These are phyloP conservation scores for Yamadazyma membranifaciens DNA, from an alignment of 1,139 yeast species.

Conservation along the genomic window DNA sequence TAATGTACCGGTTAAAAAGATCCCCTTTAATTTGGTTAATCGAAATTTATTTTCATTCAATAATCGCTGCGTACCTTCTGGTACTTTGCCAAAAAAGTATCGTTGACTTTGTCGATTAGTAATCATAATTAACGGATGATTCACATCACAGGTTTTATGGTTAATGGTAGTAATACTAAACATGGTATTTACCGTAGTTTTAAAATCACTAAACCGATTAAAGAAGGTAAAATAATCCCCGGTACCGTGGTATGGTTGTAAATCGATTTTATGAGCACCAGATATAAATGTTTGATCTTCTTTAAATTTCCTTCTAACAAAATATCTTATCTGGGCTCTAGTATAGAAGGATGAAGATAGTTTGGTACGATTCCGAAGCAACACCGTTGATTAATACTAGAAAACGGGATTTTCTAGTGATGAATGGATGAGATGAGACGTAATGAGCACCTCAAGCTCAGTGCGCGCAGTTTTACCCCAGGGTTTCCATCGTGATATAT, in stretches of 20 bases:
- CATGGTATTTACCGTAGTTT: constrained; percentile 24
- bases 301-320: constrained; percentile 2
- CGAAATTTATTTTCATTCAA: constrained; percentile 54
- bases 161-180: constrained; percentile 42
- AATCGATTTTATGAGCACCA: constrained; percentile 18
- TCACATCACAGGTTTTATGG: constrained; percentile 61
- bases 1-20: constrained; percentile 74
- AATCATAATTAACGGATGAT: constrained; percentile 58
- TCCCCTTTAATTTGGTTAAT: constrained; percentile 55
- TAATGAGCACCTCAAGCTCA: too few relatives aligned
- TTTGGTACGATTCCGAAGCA: constrained; percentile 1
- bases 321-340: not conserved
- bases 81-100: constrained; percentile 74
- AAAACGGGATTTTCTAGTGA: constrained; percentile 1
- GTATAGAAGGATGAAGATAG: not conserved
- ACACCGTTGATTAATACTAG: not conserved
- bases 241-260: constrained; percentile 10
- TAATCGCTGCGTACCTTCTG: constrained; percentile 84
- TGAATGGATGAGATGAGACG: not conserved
- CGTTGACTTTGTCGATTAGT: constrained; percentile 51
- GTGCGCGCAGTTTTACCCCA: constrained; percentile 2
- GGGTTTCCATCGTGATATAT: constrained; percentile 1
- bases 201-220: constrained; percentile 15
- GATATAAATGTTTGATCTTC: not conserved
- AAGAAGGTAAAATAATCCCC: constrained; percentile 10